These are phyloP conservation scores for Didymella pinodella DNA, from an alignment of 2,329 filamentous ascomycete species.

Conservation along the genomic window DNA sequence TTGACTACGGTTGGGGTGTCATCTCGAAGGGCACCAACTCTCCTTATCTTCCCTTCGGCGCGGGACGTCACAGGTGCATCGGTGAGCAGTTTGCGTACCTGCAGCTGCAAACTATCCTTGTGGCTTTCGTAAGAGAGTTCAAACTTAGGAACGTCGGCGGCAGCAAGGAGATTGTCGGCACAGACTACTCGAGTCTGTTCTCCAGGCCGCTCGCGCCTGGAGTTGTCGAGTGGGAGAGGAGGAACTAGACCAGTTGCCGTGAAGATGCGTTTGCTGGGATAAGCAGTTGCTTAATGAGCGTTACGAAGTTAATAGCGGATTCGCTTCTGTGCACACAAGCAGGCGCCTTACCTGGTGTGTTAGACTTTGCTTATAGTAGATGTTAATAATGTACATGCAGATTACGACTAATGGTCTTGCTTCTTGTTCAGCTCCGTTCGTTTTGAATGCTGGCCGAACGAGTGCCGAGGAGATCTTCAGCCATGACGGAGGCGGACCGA, in stretches of 20 bases:
- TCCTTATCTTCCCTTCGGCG: constrained; percentile 93
- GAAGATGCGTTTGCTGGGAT: constrained; percentile 19
- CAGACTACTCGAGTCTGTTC: constrained; percentile 67
- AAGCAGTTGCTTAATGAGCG: constrained; percentile 21
- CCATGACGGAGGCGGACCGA: constrained; percentile 15
- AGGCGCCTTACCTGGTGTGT: constrained; percentile 14
- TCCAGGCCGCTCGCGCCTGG: constrained; percentile 55
- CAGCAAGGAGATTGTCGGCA: constrained; percentile 71
- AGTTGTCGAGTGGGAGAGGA: constrained; percentile 77
- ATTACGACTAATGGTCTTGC: constrained; percentile 1
- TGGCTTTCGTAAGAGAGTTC: constrained; percentile 77
- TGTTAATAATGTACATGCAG: constrained; percentile 14
- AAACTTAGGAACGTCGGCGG: constrained; percentile 80
- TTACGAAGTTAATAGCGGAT: constrained; percentile 29
- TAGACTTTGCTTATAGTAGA: constrained; percentile 22
- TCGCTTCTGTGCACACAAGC: constrained; percentile 20
- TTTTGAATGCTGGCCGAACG: neutral
- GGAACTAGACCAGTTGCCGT: constrained; percentile 51
- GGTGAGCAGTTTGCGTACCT: constrained; percentile 96
- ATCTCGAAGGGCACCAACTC: constrained; percentile 90
- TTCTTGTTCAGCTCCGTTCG: neutral
- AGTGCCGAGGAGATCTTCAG: constrained; percentile 22
- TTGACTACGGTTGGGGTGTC: constrained; percentile 93
- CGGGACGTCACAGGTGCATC: constrained; percentile 91
- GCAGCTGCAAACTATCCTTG: constrained; percentile 86